Conservation (phyloP, 2,329 filamentous ascomycete genomes). For the Pseudophaeomoniella oleicola region DNA sequence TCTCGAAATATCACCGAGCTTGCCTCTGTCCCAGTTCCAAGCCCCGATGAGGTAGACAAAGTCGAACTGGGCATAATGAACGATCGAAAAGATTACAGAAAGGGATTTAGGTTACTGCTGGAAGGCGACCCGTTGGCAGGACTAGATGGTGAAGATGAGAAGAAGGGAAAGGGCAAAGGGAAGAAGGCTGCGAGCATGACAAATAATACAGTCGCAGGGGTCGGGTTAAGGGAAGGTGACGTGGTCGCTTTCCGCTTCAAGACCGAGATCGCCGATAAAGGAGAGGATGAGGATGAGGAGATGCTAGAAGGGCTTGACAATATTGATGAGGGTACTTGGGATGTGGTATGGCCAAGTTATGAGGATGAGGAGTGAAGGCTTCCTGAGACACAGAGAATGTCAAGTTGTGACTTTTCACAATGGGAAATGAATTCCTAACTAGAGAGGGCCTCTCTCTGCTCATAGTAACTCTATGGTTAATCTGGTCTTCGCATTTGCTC, state of each 20-base stretch:
- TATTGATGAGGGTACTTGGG: not conserved
- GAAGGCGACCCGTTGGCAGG: constrained; percentile 19
- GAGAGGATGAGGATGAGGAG: constrained; percentile 9
- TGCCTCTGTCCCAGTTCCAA: constrained; percentile 15
- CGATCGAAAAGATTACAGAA: constrained; percentile 31
- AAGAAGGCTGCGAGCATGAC: constrained; percentile 16
- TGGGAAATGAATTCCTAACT: too few species aligned
- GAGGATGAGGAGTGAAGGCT: not conserved
- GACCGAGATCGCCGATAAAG: constrained; percentile 4
- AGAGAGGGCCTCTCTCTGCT: too few species aligned
- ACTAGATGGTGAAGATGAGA: constrained; percentile 13
- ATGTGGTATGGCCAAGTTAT: not conserved
- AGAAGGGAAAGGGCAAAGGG: constrained; percentile 11
- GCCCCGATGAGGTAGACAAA: constrained; percentile 22
- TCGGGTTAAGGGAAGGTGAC: constrained; percentile 23
- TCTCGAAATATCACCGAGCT: constrained; percentile 21
- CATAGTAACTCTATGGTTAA: too few species aligned
- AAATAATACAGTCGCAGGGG: constrained; percentile 17
- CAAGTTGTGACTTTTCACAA: too few species aligned
- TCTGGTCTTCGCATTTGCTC: too few species aligned
- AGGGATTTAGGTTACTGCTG: constrained; percentile 30
- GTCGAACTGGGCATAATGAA: constrained; percentile 33
- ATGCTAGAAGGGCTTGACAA: constrained; percentile 14
- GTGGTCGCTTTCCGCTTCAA: constrained; percentile 24
- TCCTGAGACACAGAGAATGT: too few species aligned